A percentile compares a stretch with the other conserved stretches of the same genome.
These are phyloP conservation scores for Ampelomyces quisqualis DNA, from an alignment of 2,329 filamentous ascomycete genomes.

Conservation along the genomic window DNA sequence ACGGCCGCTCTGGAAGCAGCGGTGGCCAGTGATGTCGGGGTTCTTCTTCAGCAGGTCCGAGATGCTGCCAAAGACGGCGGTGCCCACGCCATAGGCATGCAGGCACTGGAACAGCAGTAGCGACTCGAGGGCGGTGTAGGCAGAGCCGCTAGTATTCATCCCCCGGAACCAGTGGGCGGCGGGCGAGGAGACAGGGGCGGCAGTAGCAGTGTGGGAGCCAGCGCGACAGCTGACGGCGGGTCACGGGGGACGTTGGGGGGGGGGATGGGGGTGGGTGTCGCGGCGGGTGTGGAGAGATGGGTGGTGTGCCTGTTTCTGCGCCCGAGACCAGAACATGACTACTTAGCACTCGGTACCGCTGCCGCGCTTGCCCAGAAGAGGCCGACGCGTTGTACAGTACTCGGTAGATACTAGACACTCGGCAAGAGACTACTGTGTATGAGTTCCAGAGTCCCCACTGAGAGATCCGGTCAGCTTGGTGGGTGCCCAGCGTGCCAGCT, in stretches of 20 bases:
- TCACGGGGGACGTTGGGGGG: conserved; percentile 28
- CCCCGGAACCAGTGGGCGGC: conserved; percentile 38
- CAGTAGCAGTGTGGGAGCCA: conserved; percentile 41
- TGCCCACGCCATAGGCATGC: conserved; percentile 64
- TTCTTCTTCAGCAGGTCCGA: conserved; percentile 75
- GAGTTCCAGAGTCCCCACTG: too few relatives aligned
- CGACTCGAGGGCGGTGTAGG: conserved; percentile 82
- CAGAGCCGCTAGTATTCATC: conserved; percentile 61
- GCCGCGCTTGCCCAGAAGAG: conserved; percentile 3
- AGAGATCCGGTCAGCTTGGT: too few relatives aligned
- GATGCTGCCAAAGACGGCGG: conserved; percentile 67
- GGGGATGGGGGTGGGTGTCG: conserved; percentile 16
- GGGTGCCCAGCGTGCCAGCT: too few relatives aligned
- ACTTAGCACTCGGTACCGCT: neutral
- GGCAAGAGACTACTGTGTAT: too few relatives aligned
- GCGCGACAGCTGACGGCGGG: conserved; percentile 28
- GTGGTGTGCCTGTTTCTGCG: conserved; percentile 12
- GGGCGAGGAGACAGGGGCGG: conserved; percentile 29
- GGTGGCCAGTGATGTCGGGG: conserved; percentile 67
- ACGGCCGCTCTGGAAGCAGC: conserved; percentile 70
- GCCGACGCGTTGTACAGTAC: too few relatives aligned
- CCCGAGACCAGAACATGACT: neutral
- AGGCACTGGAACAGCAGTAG: conserved; percentile 82
- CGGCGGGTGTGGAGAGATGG: conserved; percentile 8
- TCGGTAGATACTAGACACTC: too few relatives aligned